Evolutionary conservation across 169 alveolate species (phyloP).

Genomic region (Perkinsus olseni): DNA sequence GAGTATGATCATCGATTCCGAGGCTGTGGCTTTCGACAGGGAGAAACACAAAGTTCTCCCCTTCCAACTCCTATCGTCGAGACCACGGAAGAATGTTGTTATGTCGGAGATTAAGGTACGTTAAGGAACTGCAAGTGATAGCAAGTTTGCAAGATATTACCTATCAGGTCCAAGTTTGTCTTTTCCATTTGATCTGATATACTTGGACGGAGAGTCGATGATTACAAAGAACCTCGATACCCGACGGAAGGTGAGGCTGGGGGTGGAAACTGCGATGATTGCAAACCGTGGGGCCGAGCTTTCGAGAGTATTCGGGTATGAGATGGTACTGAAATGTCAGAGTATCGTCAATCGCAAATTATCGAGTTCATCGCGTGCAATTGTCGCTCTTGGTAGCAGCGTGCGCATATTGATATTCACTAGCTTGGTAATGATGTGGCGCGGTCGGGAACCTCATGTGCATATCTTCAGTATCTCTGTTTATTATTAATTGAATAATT

Average conservation of each 20-base stretch:
- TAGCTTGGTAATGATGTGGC: too few relatives aligned
- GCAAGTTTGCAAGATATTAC: background rate
- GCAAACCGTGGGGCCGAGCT: too few relatives aligned
- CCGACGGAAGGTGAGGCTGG: slow-evolving; percentile 35
- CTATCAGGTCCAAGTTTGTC: slow-evolving; percentile 66
- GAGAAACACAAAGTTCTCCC: slow-evolving; percentile 79
- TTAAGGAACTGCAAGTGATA: background rate
- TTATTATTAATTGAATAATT: too few relatives aligned
- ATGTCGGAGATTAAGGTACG: slow-evolving; percentile 58
- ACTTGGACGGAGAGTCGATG: slow-evolving; percentile 69
- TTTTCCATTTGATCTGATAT: slow-evolving; percentile 86
- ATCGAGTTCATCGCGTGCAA: too few relatives aligned
- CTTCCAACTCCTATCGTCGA: slow-evolving; percentile 82
- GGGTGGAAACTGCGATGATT: slow-evolving; percentile 1
- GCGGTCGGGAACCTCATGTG: too few relatives aligned
- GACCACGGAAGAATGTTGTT: slow-evolving; percentile 87
- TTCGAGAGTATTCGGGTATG: too few relatives aligned
- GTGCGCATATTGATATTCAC: too few relatives aligned
- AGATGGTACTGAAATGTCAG: too few relatives aligned
- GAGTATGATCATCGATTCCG: slow-evolving; percentile 82
- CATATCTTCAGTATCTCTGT: too few relatives aligned
- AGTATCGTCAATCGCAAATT: too few relatives aligned
- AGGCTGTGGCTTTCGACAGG: slow-evolving; percentile 88
- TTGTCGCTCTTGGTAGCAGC: too few relatives aligned
- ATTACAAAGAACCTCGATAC: slow-evolving; percentile 47